Percentiles rank a stretch among this genome's conserved stretches.
phyloP scores from a whole-genome alignment of 768 basidiomycete species.

The Tubosaeta brunneosetosa region DNA sequence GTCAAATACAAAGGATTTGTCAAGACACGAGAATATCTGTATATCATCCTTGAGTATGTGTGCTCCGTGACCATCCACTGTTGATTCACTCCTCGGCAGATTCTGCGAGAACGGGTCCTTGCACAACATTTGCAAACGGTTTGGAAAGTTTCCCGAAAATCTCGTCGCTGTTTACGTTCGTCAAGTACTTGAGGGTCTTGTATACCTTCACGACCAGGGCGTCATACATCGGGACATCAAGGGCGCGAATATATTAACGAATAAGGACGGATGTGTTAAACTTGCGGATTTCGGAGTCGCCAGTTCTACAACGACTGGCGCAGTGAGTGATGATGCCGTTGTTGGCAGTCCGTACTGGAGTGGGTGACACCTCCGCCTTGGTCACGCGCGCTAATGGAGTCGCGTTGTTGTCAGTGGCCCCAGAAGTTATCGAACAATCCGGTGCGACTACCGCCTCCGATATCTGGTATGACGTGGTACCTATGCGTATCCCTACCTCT shows the following conservation, averaged over 20 bases:
- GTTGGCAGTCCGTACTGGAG: constrained; percentile 99
- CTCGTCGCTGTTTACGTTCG: constrained; percentile 96
- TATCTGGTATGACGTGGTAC: constrained; percentile 66
- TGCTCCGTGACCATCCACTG: neutral
- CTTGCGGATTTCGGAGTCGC: constrained; percentile 99
- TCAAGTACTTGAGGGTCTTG: constrained; percentile 91
- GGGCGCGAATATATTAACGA: constrained; percentile 96
- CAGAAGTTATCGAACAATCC: constrained; percentile 97
- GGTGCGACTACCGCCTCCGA: constrained; percentile 97
- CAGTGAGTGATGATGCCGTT: constrained; percentile 81
- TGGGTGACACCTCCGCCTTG: constrained; percentile 36
- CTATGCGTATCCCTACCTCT: neutral
- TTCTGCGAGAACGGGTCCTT: constrained; percentile 99
- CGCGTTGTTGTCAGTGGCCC: constrained; percentile 66
- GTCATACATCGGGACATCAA: constrained; percentile 99
- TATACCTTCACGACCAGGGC: constrained; percentile 98
- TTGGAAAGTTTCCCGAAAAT: constrained; percentile 97
- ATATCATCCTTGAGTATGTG: constrained; percentile 91
- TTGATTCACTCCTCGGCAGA: constrained; percentile 28
- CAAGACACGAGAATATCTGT: constrained; percentile 88
- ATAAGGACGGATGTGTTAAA: constrained; percentile 97
- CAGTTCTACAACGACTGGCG: constrained; percentile 67
- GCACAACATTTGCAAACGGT: constrained; percentile 91
- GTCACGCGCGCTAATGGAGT: constrained; percentile 1
- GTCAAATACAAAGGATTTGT: constrained; percentile 99